Evolutionary conservation across 345 rosid genomes (phyloP).

Genomic region (Reutealis trisperma): DNA sequence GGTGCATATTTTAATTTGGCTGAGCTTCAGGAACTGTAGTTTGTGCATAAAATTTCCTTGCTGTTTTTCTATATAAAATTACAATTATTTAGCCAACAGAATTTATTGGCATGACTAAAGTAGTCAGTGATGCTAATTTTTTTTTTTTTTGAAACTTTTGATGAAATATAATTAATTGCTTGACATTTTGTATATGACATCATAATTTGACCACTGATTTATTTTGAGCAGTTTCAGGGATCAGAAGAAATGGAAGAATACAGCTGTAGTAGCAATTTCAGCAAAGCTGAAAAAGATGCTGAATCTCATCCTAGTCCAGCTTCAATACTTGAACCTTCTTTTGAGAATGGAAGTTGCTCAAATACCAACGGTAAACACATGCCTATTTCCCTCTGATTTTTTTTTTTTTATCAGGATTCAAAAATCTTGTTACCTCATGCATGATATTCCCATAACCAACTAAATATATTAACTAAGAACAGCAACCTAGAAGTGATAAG

Average conservation of each 20-base stretch:
- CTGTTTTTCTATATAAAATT: background rate
- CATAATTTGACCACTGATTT: background rate
- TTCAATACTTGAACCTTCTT: slow-evolving; percentile 51
- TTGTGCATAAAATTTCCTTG: background rate
- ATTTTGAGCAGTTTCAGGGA: slow-evolving; percentile 29
- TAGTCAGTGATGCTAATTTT: background rate
- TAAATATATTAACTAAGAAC: background rate
- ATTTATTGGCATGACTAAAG: background rate
- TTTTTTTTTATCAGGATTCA: background rate
- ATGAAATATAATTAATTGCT: background rate
- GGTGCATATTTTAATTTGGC: background rate
- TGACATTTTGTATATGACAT: background rate
- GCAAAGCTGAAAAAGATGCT: slow-evolving; percentile 39
- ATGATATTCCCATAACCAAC: background rate
- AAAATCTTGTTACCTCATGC: background rate
- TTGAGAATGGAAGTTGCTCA: slow-evolving; percentile 39
- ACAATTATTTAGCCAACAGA: background rate
- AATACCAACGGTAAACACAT: slow-evolving; percentile 21
- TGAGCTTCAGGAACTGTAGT: slow-evolving; percentile 2
- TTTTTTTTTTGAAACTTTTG: background rate
- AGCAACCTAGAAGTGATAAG: background rate
- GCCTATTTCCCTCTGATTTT: background rate
- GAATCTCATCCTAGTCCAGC: slow-evolving; percentile 33
- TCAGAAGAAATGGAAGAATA: slow-evolving; percentile 37
- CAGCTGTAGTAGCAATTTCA: slow-evolving; percentile 45